Base-by-base conservation (phyloP, 1,284 basidiomycete genomes). In the Cryptococcus sp. region DNA sequence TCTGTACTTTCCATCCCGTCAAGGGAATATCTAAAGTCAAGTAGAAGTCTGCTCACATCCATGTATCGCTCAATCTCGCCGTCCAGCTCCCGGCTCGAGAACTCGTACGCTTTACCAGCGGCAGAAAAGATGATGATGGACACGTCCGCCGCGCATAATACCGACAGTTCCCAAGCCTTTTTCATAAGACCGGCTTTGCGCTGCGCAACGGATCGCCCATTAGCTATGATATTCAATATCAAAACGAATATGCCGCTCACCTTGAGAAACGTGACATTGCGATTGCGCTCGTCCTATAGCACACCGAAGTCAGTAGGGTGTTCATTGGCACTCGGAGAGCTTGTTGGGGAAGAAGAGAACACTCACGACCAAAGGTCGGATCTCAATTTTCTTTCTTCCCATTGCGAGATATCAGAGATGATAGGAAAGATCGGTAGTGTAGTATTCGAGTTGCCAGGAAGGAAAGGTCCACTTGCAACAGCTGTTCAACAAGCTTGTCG, bases 381-480 rank as follows among this genome's bases (percentile, higher is more conserved):
- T 78, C 56, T 77, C 75, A 57, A 78, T 78, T 73, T 78, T 78
- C 65, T 78, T 78, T 53, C 77, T 66, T 19, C 77, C 77, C 77
- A 78, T 78, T 17, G 46, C 62, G 46, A 7, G 6, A 25, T 26
- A 20, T 50, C 47, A n/a, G 48, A 8, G 25, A 43, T 45, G 44
- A 20, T 22, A 25, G 1, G 20, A n/a, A 13, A 16, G 29, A 39
- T 23, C 11, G 15, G 16, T 19, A 22, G 37, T 39, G 38, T 13
- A 22, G n/a, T 22, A 50, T 50, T 39, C 6, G 34, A 37, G 16
- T 16, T 39, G 3, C 49, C 20, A 34, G 29, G 8, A 13, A 34
- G 29, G 8, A 13, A 13, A 34, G 29, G 13, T 34, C 5, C 13
- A 10, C 29, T 34, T 34, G 29, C 13, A 5, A 10, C 5, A 10